These are phyloP conservation scores for Tetraselmis striata DNA, from an alignment of 139 green algal species.

Conservation along the genomic window DNA sequence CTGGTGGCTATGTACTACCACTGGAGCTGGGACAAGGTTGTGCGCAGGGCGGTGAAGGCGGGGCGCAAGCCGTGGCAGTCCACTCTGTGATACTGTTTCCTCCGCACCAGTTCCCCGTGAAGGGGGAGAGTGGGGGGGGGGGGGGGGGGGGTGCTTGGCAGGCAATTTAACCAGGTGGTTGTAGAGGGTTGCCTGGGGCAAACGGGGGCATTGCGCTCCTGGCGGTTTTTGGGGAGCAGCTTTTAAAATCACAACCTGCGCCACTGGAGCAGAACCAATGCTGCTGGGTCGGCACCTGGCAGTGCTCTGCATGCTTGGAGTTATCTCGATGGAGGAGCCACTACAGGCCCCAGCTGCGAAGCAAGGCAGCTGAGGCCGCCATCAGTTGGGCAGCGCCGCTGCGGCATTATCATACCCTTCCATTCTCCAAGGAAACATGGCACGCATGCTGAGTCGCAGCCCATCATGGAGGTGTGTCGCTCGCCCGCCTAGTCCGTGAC, in stretches of 20 bases:
- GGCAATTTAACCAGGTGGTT: not conserved
- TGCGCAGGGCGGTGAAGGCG: not conserved
- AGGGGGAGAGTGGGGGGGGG: not conserved
- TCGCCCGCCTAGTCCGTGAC: slow-evolving; percentile 25
- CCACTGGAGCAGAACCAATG: slow-evolving; percentile 35
- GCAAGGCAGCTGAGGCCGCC: no score
- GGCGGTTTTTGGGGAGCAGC: slow-evolving; percentile 47
- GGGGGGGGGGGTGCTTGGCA: not conserved
- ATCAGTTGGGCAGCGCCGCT: no score
- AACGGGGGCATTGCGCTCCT: slow-evolving; percentile 38
- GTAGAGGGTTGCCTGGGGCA: slow-evolving; percentile 34
- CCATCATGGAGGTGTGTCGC: slow-evolving; percentile 5
- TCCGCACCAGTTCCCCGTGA: not conserved
- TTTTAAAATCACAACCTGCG: slow-evolving; percentile 37
- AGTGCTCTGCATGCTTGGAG: not conserved
- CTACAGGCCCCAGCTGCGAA: not conserved
- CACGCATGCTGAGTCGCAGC: no score
- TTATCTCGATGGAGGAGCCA: slow-evolving; percentile 10
- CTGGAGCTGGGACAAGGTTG: not conserved
- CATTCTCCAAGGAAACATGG: no score
- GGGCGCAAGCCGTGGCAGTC: slow-evolving; percentile 3
- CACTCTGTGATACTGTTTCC: slow-evolving; percentile 13
- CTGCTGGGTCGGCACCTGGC: slow-evolving; percentile 12
- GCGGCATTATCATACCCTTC: no score
- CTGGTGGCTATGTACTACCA: not conserved